A percentile compares a stretch with the other conserved stretches of the same genome.
These are phyloP conservation scores for Candida nemodendra DNA, from an alignment of 805 yeast genomes.

Conservation along the genomic window DNA sequence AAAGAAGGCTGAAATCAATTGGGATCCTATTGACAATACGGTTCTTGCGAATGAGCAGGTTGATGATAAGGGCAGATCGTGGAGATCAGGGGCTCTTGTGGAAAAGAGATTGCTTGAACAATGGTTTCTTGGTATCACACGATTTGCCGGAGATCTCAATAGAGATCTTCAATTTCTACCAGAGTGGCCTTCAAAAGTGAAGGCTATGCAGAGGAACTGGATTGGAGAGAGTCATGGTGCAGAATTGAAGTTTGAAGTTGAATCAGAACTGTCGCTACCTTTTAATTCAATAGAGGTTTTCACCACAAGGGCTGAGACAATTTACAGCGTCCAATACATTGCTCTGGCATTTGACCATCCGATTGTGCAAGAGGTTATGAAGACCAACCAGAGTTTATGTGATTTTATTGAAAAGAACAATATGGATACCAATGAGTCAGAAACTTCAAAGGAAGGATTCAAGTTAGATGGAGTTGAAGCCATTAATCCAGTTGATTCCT, in stretches of 20 bases:
- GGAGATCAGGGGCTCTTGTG: constrained; percentile 96
- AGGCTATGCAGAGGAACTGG: constrained; percentile 91
- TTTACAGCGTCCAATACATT: constrained; percentile 77
- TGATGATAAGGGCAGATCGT: constrained; percentile 83
- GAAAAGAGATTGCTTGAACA: constrained; percentile 80
- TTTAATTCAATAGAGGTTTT: constrained; percentile 48
- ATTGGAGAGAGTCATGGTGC: constrained; percentile 87
- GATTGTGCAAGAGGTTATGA: constrained; percentile 41
- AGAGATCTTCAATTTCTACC: constrained; percentile 59
- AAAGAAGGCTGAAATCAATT: constrained; percentile 84
- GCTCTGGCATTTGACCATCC: constrained; percentile 78
- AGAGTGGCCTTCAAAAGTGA: constrained; percentile 88
- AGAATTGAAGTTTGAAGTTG: constrained; percentile 51
- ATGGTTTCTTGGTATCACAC: constrained; percentile 92
- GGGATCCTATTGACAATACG: constrained; percentile 97
- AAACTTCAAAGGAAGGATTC: constrained; percentile 57
- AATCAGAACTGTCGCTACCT: constrained; percentile 15
- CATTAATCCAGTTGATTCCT: constrained; percentile 57
- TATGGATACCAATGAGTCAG: constrained; percentile 37
- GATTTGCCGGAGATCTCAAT: constrained; percentile 67
- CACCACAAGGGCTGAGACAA: constrained; percentile 90
- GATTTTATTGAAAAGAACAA: constrained; percentile 44
- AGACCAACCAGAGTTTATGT: constrained; percentile 39
- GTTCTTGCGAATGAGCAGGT: constrained; percentile 97
- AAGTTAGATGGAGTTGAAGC: constrained; percentile 43